Evolutionary conservation across 2,329 filamentous ascomycete species (phyloP).

Genomic region (Macrophomina phaseolina): DNA sequence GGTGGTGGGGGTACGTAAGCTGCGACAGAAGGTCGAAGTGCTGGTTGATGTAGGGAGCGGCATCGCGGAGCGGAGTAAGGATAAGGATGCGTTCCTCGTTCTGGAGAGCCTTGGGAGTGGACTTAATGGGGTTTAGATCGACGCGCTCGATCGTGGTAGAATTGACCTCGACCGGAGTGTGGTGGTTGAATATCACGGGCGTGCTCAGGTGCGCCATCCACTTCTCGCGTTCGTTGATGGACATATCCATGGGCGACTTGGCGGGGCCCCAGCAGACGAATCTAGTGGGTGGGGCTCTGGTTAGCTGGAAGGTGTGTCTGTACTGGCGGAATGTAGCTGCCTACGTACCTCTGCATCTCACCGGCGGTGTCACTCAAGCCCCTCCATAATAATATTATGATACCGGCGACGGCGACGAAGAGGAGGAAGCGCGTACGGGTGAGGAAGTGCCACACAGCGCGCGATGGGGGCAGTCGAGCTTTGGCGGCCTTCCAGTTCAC

Average conservation of each 20-base stretch:
- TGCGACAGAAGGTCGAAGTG: conserved; percentile 93
- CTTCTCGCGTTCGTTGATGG: conserved; percentile 83
- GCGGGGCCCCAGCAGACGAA: conserved; percentile 97
- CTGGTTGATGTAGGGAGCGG: conserved; percentile 78
- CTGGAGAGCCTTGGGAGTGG: conserved; percentile 75
- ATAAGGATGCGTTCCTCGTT: conserved; percentile 91
- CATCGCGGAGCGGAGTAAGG: conserved; percentile 91
- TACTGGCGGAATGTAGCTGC: not conserved
- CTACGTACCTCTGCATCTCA: conserved; percentile 85
- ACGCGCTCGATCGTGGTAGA: conserved; percentile 77
- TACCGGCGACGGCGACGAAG: conserved; percentile 70
- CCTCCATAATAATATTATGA: conserved; percentile 85
- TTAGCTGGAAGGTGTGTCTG: not conserved
- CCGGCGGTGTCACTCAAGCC: conserved; percentile 79
- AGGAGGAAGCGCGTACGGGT: conserved; percentile 80
- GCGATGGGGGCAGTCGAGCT: conserved; percentile 76
- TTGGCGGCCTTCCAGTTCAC: conserved; percentile 91
- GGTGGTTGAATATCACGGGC: conserved; percentile 95
- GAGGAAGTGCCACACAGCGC: conserved; percentile 67
- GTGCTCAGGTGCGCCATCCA: conserved; percentile 91
- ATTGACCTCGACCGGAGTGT: conserved; percentile 85
- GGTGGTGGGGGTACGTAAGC: conserved; percentile 89
- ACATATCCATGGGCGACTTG: conserved; percentile 96
- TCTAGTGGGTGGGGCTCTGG: conserved; percentile 56
- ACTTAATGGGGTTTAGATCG: conserved; percentile 83